Base-by-base conservation (phyloP, 495 filamentous ascomycete species). In the Paragyromitra xinjiangensis region DNA sequence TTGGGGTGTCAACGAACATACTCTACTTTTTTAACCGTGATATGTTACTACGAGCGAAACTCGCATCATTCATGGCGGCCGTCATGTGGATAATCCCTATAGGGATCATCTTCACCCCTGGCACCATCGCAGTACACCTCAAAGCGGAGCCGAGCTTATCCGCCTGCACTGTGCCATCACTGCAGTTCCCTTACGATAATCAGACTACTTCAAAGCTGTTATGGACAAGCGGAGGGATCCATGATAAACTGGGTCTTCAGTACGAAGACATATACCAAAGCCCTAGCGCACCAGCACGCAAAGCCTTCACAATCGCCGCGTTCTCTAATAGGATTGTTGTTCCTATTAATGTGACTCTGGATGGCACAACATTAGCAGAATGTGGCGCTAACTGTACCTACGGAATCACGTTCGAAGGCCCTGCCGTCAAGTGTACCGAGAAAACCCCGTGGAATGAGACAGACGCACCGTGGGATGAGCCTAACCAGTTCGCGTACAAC, bases 51-150 rank as follows among this genome's bases (percentile, higher is more conserved):
- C 80, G 70, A 11, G 78, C 76, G 0, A 84, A 83, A 63, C 37
- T 84, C 16, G 77, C 82, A 11, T 78, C 83, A 8, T 56, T 83
- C 3, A 84, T 84, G 81, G 83, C 83, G 1, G 5, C 81, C 0
- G 61, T 58, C 6, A 78, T 73, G n/a, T 84, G 82, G 83, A 77
- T 72, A 3, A 16, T 64, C 22, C 69, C 59, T 0, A 22, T 64
- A 9, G 58, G 39, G 37, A 22, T 34, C 0, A 39, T 64, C 19
- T 29, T 71, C 11, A 71, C 44, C 3, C 44, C 69, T 0, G 37
- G 56, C 26, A 71, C 68, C 4, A 26, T 71, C 56, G 22, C 69
- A 12, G 59, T 71, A 22, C 2, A 19, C 6, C 6, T 6, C 9
- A 0, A 6, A 22, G 8, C 9, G 8, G 19, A 34, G 29, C 29